phyloP scores from a whole-genome alignment of 1,284 basidiomycete genomes.

The Wolfiporia cocos region DNA sequence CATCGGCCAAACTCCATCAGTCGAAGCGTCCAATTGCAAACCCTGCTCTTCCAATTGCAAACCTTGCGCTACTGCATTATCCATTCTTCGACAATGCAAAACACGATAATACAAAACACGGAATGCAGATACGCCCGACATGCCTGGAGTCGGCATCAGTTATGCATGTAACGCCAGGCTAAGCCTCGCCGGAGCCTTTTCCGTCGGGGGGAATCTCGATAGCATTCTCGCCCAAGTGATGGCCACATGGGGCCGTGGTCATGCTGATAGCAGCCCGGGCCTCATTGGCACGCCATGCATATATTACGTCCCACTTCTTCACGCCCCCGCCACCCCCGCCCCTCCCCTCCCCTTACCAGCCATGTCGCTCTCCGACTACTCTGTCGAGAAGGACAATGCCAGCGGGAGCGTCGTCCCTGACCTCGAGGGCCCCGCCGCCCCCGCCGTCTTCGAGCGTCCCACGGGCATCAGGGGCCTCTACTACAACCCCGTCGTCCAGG shows the following conservation, averaged over 20 bases:
- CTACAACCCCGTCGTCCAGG: conserved; percentile 35
- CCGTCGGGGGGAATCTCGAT: neutral
- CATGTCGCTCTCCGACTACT: conserved; percentile 14
- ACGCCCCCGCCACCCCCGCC: neutral
- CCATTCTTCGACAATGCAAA: no score
- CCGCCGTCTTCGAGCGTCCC: conserved; percentile 21
- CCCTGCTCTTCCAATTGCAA: no score
- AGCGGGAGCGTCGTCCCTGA: conserved; percentile 13
- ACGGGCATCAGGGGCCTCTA: conserved; percentile 30
- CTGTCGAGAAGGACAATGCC: conserved; percentile 7
- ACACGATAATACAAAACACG: no score
- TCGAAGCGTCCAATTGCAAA: no score
- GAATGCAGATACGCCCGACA: no score
- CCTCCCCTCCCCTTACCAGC: neutral
- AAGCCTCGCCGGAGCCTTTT: no score
- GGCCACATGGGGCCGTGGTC: neutral
- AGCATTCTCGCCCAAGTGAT: neutral
- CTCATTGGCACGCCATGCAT: neutral
- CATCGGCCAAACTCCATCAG: no score
- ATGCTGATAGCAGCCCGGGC: no score
- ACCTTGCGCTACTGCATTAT: no score
- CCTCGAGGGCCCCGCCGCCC: conserved; percentile 12
- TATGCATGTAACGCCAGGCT: no score
- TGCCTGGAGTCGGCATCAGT: no score
- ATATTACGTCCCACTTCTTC: neutral